These are phyloP conservation scores for Aspergillus neotritici DNA, from an alignment of 2,329 filamentous ascomycete species.

Conservation along the genomic window DNA sequence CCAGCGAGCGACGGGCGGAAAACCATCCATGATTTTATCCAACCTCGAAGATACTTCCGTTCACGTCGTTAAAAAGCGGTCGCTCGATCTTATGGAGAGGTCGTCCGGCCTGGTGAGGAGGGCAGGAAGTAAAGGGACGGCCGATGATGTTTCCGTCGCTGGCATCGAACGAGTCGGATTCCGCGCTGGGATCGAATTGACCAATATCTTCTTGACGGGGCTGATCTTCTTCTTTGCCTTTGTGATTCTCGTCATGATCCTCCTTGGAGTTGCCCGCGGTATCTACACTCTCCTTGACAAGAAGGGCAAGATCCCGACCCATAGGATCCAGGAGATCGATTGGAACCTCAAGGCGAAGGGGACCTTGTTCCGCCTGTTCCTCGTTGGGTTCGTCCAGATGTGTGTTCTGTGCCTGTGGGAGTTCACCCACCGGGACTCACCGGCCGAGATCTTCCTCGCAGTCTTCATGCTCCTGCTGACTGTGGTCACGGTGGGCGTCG, in stretches of 20 bases:
- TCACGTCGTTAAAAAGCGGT: conserved; percentile 63
- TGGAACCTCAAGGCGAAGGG: conserved; percentile 93
- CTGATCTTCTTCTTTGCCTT: conserved; percentile 83
- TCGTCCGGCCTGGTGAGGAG: conserved; percentile 19
- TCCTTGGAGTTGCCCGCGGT: conserved; percentile 73
- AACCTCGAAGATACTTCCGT: conserved; percentile 69
- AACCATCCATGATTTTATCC: conserved; percentile 70
- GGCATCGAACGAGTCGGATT: conserved; percentile 89
- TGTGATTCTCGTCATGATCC: conserved; percentile 64
- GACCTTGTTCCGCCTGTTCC: conserved; percentile 79
- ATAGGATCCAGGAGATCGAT: conserved; percentile 84
- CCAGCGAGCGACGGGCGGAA: conserved; percentile 83
- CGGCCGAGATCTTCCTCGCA: conserved; percentile 76
- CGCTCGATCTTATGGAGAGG: conserved; percentile 31
- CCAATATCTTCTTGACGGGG: conserved; percentile 89
- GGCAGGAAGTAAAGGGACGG: conserved; percentile 42
- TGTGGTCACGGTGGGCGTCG: conserved; percentile 71
- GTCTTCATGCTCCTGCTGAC: conserved; percentile 82
- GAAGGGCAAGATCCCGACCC: conserved; percentile 67
- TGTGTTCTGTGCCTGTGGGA: conserved; percentile 89
- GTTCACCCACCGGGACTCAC: conserved; percentile 76
- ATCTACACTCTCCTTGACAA: conserved; percentile 68
- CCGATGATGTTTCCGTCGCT: conserved; percentile 52
- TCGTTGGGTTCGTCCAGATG: conserved; percentile 90
- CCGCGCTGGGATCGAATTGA: conserved; percentile 72